Evolutionary conservation across 768 basidiomycete species (phyloP).

Genomic region (Heimioporus sp.): DNA sequence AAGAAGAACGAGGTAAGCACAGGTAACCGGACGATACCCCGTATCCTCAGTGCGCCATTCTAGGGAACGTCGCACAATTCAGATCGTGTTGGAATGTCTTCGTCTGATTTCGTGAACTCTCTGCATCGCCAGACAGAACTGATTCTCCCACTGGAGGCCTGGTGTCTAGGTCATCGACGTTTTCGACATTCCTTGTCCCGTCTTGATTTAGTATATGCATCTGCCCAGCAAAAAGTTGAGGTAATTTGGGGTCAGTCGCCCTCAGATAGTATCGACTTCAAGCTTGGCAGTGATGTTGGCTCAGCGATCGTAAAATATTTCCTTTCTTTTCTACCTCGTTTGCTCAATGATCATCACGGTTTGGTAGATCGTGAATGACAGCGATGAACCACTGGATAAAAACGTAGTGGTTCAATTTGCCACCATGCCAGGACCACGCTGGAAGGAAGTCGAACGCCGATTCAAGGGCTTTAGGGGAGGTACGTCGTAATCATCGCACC

Average conservation of each 20-base stretch:
- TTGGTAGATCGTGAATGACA: constrained; percentile 26
- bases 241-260: constrained; percentile 11
- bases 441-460: constrained; percentile 8
- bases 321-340: background rate
- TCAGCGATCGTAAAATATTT: constrained; percentile 13
- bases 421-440: background rate
- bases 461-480: constrained; percentile 25
- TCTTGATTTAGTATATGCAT: constrained; percentile 15
- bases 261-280: constrained; percentile 12
- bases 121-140: constrained; percentile 4
- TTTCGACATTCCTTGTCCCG: constrained; percentile 14
- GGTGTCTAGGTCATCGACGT: constrained; percentile 24
- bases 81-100: constrained; percentile 29
- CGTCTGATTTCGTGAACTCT: constrained; percentile 24
- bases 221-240: constrained; percentile 1
- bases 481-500: constrained; percentile 9
- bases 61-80: constrained; percentile 2
- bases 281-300: constrained; percentile 13
- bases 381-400: background rate
- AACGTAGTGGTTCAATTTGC: constrained; percentile 23
- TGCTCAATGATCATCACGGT: background rate
- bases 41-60: constrained; percentile 2
- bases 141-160: constrained; percentile 25
- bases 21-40: background rate
- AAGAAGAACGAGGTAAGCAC: constrained; percentile 21